Percentiles rank a stretch among this genome's conserved stretches.
phyloP scores from a whole-genome alignment of 2,329 filamentous ascomycete genomes.

The Aspergillus chevalieri region DNA sequence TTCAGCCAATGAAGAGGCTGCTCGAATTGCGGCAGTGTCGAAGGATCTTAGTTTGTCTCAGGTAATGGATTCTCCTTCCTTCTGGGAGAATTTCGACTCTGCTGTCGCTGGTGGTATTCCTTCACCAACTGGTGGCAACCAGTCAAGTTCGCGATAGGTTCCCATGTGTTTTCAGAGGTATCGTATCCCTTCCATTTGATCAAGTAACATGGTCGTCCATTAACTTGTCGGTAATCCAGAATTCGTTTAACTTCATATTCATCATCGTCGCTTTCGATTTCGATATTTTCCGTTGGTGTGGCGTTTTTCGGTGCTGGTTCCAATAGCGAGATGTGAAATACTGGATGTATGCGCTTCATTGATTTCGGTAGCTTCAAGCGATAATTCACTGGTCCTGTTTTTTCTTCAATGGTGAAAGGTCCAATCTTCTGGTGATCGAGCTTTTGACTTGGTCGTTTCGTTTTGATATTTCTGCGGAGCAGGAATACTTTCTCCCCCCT shows the following conservation, averaged over 20 bases:
- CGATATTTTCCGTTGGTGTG: too few relatives aligned
- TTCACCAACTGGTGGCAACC: neutral
- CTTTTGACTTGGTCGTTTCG: conserved; percentile 1
- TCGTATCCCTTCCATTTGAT: neutral
- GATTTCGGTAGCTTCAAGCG: neutral
- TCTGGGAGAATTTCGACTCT: neutral
- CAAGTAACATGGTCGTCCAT: neutral
- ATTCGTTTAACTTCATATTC: neutral
- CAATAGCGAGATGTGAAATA: neutral
- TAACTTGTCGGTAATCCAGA: neutral
- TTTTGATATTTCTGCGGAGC: conserved; percentile 2
- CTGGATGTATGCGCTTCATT: neutral
- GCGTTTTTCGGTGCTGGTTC: neutral
- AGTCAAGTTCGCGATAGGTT: conserved; percentile 6
- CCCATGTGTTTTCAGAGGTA: neutral
- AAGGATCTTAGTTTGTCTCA: too few relatives aligned
- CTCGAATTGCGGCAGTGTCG: neutral
- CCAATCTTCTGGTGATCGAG: neutral
- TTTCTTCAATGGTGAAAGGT: conserved; percentile 2
- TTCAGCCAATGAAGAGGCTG: too few relatives aligned
- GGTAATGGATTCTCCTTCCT: neutral
- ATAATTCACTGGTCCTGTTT: neutral
- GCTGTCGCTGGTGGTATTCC: neutral
- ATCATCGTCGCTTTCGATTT: neutral
- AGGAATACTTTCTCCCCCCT: conserved; percentile 1